Evolutionary conservation across 2,329 filamentous ascomycete species (phyloP).

Genomic region (Alternaria panax): DNA sequence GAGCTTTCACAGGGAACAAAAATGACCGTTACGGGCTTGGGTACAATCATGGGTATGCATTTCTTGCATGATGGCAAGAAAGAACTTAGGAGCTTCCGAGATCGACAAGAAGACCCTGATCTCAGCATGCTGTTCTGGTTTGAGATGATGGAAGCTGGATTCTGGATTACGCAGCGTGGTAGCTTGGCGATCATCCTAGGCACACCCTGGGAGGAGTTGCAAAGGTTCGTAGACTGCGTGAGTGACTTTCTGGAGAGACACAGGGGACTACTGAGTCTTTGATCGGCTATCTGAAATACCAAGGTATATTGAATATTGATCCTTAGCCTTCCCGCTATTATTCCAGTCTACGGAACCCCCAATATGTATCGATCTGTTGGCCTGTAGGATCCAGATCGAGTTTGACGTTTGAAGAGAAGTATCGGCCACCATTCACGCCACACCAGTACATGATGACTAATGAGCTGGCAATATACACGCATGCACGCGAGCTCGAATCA

Average conservation of each 20-base stretch:
- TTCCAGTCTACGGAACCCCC: no score
- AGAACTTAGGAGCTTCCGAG: constrained; percentile 33
- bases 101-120: constrained; percentile 39
- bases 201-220: constrained; percentile 43
- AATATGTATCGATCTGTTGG: no score
- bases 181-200: constrained; percentile 49
- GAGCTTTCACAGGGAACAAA: constrained; percentile 41
- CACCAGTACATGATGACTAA: neutral
- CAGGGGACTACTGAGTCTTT: neutral
- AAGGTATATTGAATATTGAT: neutral
- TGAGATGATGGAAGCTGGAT: constrained; percentile 49
- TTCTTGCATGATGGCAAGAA: constrained; percentile 42
- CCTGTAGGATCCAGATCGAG: no score
- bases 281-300: constrained; percentile 2
- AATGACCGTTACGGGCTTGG: constrained; percentile 48
- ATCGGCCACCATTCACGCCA: neutral
- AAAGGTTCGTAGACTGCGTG: constrained; percentile 39
- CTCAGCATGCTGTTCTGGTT: constrained; percentile 48
- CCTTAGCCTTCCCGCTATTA: neutral
- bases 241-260: constrained; percentile 25
- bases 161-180: constrained; percentile 46
- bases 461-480: neutral
- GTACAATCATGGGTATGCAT: constrained; percentile 49
- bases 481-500: neutral
- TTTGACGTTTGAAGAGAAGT: neutral